Conservation (phyloP, 805 yeast genomes). For the Barnettozyma salicaria region DNA sequence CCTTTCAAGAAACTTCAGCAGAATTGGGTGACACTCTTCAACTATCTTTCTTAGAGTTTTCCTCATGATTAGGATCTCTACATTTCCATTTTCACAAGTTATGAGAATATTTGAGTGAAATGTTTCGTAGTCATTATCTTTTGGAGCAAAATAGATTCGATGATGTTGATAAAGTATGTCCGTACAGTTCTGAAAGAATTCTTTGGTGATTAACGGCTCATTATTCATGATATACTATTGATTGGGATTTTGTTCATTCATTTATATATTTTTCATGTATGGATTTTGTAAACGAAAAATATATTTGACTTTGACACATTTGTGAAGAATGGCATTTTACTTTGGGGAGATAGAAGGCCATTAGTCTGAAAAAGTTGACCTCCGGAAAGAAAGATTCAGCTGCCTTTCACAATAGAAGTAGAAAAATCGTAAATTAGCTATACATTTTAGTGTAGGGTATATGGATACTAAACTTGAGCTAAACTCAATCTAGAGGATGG, state of each 20-base stretch:
- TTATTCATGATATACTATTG: constrained; percentile 1
- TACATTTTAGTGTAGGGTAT: too few relatives aligned
- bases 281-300: too few relatives aligned
- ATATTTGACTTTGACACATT: too few relatives aligned
- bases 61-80: constrained; percentile 33
- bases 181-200: constrained; percentile 11
- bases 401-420: not conserved
- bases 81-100: constrained; percentile 4
- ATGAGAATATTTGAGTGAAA: constrained; percentile 12
- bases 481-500: not conserved
- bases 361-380: too few relatives aligned
- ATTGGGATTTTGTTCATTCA: constrained; percentile 1
- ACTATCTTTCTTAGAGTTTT: constrained; percentile 26
- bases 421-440: too few relatives aligned
- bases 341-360: too few relatives aligned
- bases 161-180: constrained; percentile 7
- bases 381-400: not conserved
- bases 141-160: constrained; percentile 11
- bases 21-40: constrained; percentile 27
- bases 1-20: constrained; percentile 9
- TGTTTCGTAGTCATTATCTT: constrained; percentile 4
- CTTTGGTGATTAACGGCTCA: constrained; percentile 4
- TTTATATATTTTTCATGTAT: not conserved
- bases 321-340: too few relatives aligned
- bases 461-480: too few relatives aligned